Base-by-base conservation (phyloP, 2,329 filamentous ascomycete species). In the Allantophomopsis cytisporea region DNA sequence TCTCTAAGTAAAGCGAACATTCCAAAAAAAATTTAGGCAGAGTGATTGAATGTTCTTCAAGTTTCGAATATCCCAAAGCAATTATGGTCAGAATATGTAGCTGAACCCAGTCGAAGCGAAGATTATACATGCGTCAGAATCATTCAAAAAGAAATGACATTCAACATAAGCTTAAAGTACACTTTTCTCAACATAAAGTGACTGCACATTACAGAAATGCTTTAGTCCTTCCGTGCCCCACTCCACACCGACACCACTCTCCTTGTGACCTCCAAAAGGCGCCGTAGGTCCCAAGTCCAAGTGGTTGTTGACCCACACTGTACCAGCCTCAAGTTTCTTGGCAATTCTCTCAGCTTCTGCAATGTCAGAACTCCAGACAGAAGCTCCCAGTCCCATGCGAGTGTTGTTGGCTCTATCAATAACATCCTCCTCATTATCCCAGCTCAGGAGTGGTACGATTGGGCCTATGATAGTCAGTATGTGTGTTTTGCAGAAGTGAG, bases 391-490 rank as follows among this genome's bases (percentile, higher is more conserved):
- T 0, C 71, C 74, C 33, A 63, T 65, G 16, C 68, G 60, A 2
- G 59, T 58, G n/a, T 64, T 59, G 43, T 78, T 79, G 1, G 69
- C 73, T 3, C 72, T 64, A 1, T 53, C 53, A 32, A 81, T 58
- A 0, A 77, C 75, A 14, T 80, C 73, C 6, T 66, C 66, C 43
- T 83, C 76, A 28, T 71, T 63, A 0, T 60, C 60, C 74, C 76
- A 83, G 16, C 64, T 68, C 41, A 80, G 51, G 5, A 81, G 56
- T 0, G 78, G 77, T 1, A 81, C 61, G 16, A 83, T 73, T 0
- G 79, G 79, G 0, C 68, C 73, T 46, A 76, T 36, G 12, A 8
- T 8, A 13, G 14, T 14, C 31, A 34, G 31, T 15, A 12, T 17
- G 6, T 34, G 13, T 14, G 15, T 5, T 5, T 34, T 12, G 11